Base-by-base conservation (phyloP, 1,139 yeast genomes). In the Debaryomycetaceae sp. region DNA sequence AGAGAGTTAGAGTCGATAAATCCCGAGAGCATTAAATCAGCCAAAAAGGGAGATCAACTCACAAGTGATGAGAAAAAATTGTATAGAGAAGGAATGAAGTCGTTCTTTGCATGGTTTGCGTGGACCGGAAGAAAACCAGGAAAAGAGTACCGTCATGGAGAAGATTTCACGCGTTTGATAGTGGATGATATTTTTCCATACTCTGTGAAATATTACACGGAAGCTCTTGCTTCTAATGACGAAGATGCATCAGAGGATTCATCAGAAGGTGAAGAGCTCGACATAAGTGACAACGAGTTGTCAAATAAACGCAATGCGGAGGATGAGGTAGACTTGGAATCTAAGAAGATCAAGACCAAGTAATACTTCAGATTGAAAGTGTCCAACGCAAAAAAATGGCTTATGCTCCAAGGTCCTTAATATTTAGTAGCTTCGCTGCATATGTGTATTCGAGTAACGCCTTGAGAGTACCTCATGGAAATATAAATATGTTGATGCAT, bases 51-150 rank as follows among this genome's bases (percentile, higher is more conserved):
- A 5, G 59, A 58, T 17, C 71, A 72, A n/a, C 65, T 68, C 53
- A 53, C 73, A 5, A 53, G 66, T 33, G 79, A 76, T 14, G 84
- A 83, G 38, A 84, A 84, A 60, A 81, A 77, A 54, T 68, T 70
- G 41, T 85, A 85, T 57, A 67, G 90, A 47, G 56, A 72, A 27
- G 90, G 90, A 4, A 84, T 84, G 89, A 81, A 81, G 56, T 80
- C 88, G 5, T 79, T 85, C 54, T 85, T 85, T 60, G 80, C 88
- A 4, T 85, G 86, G 81, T 85, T 85, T 56, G 66, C 69, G 39
- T 85, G 93, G 93, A 84, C 91, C 0, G 93, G 91, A 0, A 60
- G 60, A 42, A 83, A 81, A 54, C 85, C 86, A 1, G 87, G 87
- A 1, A 85, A 85, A 57, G 91, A 85, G 56, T 85, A 80, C 56